Percentiles rank a stretch among this genome's conserved stretches.
Conservation (phyloP, 2,329 filamentous ascomycete genomes). For the Ascochyta koolunga region DNA sequence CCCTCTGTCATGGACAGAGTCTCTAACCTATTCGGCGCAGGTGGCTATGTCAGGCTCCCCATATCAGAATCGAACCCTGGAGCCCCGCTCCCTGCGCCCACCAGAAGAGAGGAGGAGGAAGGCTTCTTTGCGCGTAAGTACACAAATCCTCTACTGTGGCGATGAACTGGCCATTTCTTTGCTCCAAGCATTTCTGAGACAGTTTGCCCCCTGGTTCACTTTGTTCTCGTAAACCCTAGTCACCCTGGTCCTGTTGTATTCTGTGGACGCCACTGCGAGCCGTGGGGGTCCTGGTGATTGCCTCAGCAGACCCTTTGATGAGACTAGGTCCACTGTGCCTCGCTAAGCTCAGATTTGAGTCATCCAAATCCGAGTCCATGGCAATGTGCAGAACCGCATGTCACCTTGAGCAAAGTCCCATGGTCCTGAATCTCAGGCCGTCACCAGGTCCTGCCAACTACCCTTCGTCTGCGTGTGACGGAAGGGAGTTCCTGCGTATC, state of each 20-base stretch:
- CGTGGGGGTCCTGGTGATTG: conserved; percentile 35
- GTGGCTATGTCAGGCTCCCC: conserved; percentile 89
- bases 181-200: conserved; percentile 18
- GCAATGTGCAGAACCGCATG: conserved; percentile 30
- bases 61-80: conserved; percentile 76
- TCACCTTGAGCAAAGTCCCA: conserved; percentile 11
- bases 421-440: conserved; percentile 16
- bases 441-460: conserved; percentile 38
- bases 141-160: too few species aligned
- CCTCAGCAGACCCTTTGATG: conserved; percentile 28
- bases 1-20: conserved; percentile 80
- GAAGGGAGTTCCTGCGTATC: conserved; percentile 53
- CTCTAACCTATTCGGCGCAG: conserved; percentile 78
- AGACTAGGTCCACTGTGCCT: conserved; percentile 35
- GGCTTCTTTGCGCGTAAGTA: conserved; percentile 91
- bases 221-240: conserved; percentile 20
- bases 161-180: not conserved
- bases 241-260: conserved; percentile 12
- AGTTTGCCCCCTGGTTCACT: conserved; percentile 18
- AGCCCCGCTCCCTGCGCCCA: conserved; percentile 84
- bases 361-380: conserved; percentile 22
- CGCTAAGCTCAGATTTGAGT: conserved; percentile 19
- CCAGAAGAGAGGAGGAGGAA: conserved; percentile 89
- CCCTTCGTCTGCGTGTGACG: conserved; percentile 41
- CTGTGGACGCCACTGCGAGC: conserved; percentile 17